Evolutionary conservation across 2,329 filamentous ascomycete genomes (phyloP).

Genomic region (Plenodomus lindquistii): DNA sequence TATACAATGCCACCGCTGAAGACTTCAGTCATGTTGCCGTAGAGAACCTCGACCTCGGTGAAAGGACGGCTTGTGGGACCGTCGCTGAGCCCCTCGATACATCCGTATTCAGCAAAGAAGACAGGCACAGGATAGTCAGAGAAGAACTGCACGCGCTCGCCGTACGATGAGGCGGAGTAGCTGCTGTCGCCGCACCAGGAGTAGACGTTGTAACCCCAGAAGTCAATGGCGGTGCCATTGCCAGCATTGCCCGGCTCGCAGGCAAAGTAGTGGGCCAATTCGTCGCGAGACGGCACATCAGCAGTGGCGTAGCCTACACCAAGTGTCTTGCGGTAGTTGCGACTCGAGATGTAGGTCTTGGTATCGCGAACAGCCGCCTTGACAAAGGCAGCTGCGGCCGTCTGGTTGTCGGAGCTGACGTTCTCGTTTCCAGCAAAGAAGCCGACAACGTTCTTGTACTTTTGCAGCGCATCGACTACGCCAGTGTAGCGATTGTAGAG

Average conservation of each 20-base stretch:
- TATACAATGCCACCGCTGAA: slow-evolving; percentile 98
- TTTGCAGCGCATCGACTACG: slow-evolving; percentile 77
- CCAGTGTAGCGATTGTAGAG: slow-evolving; percentile 80
- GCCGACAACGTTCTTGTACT: slow-evolving; percentile 89
- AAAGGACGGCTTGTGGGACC: slow-evolving; percentile 69
- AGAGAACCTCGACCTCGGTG: slow-evolving; percentile 82
- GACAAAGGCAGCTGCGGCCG: slow-evolving; percentile 85
- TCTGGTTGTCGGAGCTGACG: slow-evolving; percentile 84
- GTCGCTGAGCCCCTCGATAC: slow-evolving; percentile 61
- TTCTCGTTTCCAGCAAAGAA: slow-evolving; percentile 99
- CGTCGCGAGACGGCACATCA: slow-evolving; percentile 81
- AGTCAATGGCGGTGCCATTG: slow-evolving; percentile 73
- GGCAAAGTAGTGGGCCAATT: slow-evolving; percentile 92
- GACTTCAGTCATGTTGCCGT: slow-evolving; percentile 80
- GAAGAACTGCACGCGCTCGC: slow-evolving; percentile 83
- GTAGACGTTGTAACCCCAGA: slow-evolving; percentile 99
- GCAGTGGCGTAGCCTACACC: slow-evolving; percentile 96
- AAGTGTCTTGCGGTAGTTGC: slow-evolving; percentile 70
- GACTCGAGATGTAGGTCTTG: slow-evolving; percentile 85
- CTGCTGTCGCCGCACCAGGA: slow-evolving; percentile 92
- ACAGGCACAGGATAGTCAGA: slow-evolving; percentile 85
- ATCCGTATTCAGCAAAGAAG: slow-evolving; percentile 99
- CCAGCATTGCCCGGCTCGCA: slow-evolving; percentile 62
- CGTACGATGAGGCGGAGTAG: slow-evolving; percentile 76
- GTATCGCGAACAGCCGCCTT: slow-evolving; percentile 96